These are phyloP conservation scores for Corrigiola litoralis DNA, from an alignment of 179 eudicot species.

Conservation along the genomic window DNA sequence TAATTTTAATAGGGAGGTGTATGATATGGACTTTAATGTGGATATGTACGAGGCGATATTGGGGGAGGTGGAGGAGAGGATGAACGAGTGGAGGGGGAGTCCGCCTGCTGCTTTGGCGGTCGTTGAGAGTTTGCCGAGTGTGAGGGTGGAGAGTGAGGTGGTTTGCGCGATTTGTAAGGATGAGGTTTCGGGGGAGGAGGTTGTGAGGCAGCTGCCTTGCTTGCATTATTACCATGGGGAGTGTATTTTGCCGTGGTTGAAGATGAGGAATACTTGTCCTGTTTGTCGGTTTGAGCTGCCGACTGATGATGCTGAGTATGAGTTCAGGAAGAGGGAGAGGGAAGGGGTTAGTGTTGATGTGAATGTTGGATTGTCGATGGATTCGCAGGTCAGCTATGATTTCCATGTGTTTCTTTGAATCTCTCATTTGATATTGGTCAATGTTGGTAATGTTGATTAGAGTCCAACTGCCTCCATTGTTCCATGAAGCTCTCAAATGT, in stretches of 20 bases:
- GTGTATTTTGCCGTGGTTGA: constrained; percentile 44
- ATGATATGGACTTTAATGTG: constrained; percentile 33
- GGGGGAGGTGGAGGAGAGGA: constrained; percentile 31
- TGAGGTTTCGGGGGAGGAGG: constrained; percentile 26
- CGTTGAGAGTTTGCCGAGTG: constrained; percentile 29
- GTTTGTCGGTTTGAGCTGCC: constrained; percentile 45
- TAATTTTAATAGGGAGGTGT: constrained; percentile 30
- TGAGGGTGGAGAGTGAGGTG: constrained; percentile 23
- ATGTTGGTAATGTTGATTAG: constrained; percentile 9
- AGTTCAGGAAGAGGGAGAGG: constrained; percentile 28
- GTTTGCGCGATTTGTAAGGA: constrained; percentile 43
- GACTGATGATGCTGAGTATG: constrained; percentile 46
- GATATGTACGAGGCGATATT: constrained; percentile 31
- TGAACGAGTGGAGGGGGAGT: constrained; percentile 37
- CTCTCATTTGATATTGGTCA: constrained; percentile 3
- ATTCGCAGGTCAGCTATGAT: constrained; percentile 26
- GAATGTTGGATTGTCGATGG: constrained; percentile 12
- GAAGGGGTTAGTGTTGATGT: constrained; percentile 5
- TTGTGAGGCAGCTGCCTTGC: constrained; percentile 39
- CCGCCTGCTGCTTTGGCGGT: constrained; percentile 40
- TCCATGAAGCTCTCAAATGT: constrained; percentile 1
- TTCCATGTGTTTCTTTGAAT: constrained; percentile 33
- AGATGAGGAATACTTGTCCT: constrained; percentile 41
- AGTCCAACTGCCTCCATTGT: background rate
- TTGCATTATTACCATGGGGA: constrained; percentile 43